Evolutionary conservation across 768 basidiomycete species (phyloP).

Genomic region (Mycena leptocephala): DNA sequence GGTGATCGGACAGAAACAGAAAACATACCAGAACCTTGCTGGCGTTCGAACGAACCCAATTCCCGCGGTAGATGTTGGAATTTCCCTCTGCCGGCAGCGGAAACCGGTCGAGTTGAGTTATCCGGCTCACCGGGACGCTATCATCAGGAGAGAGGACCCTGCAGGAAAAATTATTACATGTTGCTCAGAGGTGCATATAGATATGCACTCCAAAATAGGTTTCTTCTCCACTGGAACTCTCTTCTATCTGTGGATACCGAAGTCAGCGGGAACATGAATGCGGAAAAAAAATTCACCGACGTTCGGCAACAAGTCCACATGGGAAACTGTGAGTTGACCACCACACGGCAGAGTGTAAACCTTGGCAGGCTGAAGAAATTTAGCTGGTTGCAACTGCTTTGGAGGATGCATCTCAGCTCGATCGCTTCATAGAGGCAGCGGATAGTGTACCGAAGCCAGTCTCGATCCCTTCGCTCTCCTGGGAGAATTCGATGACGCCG

Average conservation of each 20-base stretch:
- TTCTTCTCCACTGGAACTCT: slow-evolving; percentile 12
- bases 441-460: slow-evolving; percentile 9
- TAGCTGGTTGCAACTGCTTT: not conserved
- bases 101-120: slow-evolving; percentile 16
- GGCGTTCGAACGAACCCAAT: slow-evolving; percentile 13
- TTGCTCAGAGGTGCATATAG: slow-evolving; percentile 3
- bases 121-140: not conserved
- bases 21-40: slow-evolving; percentile 13
- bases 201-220: slow-evolving; percentile 10
- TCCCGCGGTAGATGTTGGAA: slow-evolving; percentile 18
- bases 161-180: slow-evolving; percentile 6
- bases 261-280: slow-evolving; percentile 2
- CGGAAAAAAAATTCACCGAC: slow-evolving; percentile 10
- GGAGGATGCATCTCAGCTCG: not conserved
- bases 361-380: not conserved
- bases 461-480: slow-evolving; percentile 6
- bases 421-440: slow-evolving; percentile 2
- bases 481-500: slow-evolving; percentile 7
- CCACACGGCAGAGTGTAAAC: slow-evolving; percentile 17
- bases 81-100: slow-evolving; percentile 14
- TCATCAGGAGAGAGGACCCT: slow-evolving; percentile 13
- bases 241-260: not conserved
- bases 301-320: slow-evolving; percentile 16
- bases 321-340: slow-evolving; percentile 6
- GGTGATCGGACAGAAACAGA: slow-evolving; percentile 5